phyloP scores from a whole-genome alignment of 805 yeast species.

The Candida ascalaphidarum region DNA sequence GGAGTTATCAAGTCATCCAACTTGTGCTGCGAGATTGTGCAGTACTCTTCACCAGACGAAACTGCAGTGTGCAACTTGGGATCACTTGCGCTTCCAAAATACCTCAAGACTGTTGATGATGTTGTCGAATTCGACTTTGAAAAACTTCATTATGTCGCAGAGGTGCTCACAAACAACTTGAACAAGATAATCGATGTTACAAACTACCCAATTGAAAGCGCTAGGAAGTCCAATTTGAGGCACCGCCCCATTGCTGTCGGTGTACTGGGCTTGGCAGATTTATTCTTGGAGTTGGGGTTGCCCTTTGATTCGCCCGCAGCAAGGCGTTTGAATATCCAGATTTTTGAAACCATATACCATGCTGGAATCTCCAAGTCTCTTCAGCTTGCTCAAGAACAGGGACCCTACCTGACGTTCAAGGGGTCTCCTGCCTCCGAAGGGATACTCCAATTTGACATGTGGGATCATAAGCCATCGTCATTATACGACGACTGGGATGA shows the following conservation, averaged over 20 bases:
- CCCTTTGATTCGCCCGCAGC: conserved; percentile 87
- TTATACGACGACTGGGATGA: conserved; percentile 77
- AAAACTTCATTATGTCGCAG: conserved; percentile 65
- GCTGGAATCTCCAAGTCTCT: conserved; percentile 83
- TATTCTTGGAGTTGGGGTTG: conserved; percentile 67
- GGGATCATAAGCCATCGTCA: conserved; percentile 73
- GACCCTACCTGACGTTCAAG: conserved; percentile 61
- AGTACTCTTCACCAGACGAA: conserved; percentile 86
- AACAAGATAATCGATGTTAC: conserved; percentile 80
- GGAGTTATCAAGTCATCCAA: conserved; percentile 92
- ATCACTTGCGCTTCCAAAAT: conserved; percentile 81
- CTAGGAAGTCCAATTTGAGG: conserved; percentile 65
- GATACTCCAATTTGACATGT: conserved; percentile 74
- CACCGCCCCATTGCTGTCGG: conserved; percentile 96
- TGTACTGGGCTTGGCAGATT: conserved; percentile 95
- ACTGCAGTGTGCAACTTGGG: conserved; percentile 95
- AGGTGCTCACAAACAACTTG: conserved; percentile 71
- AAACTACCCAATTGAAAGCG: conserved; percentile 74
- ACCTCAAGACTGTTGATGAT: conserved; percentile 32
- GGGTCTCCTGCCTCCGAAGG: conserved; percentile 94
- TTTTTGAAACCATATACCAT: conserved; percentile 93
- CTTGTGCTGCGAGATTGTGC: conserved; percentile 90
- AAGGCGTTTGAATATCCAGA: conserved; percentile 64
- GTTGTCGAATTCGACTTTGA: conserved; percentile 56
- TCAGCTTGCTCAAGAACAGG: conserved; percentile 65